These are phyloP conservation scores for Flaveria linearis DNA, from an alignment of 129 eudicot genomes.

Conservation along the genomic window DNA sequence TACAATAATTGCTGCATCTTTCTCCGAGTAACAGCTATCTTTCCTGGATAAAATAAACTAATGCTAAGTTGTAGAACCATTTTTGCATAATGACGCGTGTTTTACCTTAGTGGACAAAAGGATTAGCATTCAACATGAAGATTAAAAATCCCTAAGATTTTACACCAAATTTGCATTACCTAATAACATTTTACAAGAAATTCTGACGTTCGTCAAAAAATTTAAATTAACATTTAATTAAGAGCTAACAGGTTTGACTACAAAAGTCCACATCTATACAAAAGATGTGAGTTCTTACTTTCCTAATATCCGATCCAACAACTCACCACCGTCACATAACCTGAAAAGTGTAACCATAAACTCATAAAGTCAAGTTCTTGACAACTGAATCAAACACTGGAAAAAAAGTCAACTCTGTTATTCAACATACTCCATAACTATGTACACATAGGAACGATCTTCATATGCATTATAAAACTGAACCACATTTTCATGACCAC, in stretches of 20 bases:
- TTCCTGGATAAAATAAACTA: constrained; percentile 56
- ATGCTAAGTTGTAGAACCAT: constrained; percentile 19
- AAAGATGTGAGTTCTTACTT: constrained; percentile 60
- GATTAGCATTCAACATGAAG: constrained; percentile 2
- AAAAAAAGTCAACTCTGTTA: constrained; percentile 11
- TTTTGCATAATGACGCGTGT: neutral
- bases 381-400: constrained; percentile 1
- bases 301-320: constrained; percentile 83
- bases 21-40: constrained; percentile 91
- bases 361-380: constrained; percentile 21
- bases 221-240: neutral
- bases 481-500: constrained; percentile 96
- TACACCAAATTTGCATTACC: neutral
- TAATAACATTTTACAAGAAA: neutral
- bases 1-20: constrained; percentile 93
- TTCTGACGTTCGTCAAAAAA: neutral
- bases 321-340: constrained; percentile 96
- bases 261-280: neutral
- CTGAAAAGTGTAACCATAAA: constrained; percentile 39
- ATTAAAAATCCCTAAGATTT: neutral
- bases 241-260: constrained; percentile 21
- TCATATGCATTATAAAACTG: constrained; percentile 85
- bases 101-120: constrained; percentile 19
- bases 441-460: constrained; percentile 83
- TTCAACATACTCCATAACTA: constrained; percentile 93